A percentile compares a stretch with the other conserved stretches of the same genome.
These are phyloP conservation scores for Endotrypanum monterogeii DNA, from an alignment of 208 protist genomes.

Conservation along the genomic window DNA sequence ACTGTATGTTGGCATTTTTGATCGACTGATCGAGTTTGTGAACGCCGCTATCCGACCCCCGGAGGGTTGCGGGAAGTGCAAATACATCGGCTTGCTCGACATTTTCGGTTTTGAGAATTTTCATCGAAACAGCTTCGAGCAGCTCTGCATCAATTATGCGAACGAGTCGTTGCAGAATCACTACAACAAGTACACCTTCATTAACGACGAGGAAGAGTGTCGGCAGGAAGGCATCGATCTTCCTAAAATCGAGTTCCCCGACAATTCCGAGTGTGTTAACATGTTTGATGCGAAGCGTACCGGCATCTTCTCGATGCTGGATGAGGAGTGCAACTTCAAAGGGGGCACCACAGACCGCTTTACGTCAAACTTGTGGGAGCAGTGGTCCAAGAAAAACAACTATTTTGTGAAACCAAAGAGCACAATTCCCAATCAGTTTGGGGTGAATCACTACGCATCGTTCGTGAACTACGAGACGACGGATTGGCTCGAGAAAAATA, in stretches of 20 bases:
- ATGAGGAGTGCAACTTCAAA: conserved; percentile 89
- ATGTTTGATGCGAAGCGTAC: conserved; percentile 81
- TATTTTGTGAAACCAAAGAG: conserved; percentile 88
- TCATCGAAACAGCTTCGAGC: conserved; percentile 95
- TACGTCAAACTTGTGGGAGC: conserved; percentile 74
- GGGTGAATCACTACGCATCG: conserved; percentile 91
- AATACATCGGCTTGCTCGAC: conserved; percentile 95
- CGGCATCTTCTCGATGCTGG: conserved; percentile 91
- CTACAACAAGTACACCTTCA: conserved; percentile 97
- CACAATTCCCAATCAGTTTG: conserved; percentile 88
- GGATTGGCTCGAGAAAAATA: conserved; percentile 93
- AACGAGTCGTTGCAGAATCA: conserved; percentile 98
- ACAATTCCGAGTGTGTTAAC: conserved; percentile 87
- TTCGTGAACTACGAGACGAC: conserved; percentile 87
- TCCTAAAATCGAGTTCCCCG: conserved; percentile 81
- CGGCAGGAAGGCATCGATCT: conserved; percentile 74
- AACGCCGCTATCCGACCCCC: conserved; percentile 77
- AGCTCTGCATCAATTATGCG: conserved; percentile 98
- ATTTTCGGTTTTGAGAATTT: conserved; percentile 98
- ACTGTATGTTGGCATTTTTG: conserved; percentile 90
- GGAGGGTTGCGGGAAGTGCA: conserved; percentile 46
- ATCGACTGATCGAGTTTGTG: conserved; percentile 86
- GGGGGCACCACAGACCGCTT: conserved; percentile 70
- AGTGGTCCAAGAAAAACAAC: conserved; percentile 48
- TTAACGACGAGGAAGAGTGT: conserved; percentile 94